Evolutionary conservation across 2,329 filamentous ascomycete species (phyloP), one percentile per base, ranked within the genome.

Genomic region (Aspergillus hortae): DNA sequence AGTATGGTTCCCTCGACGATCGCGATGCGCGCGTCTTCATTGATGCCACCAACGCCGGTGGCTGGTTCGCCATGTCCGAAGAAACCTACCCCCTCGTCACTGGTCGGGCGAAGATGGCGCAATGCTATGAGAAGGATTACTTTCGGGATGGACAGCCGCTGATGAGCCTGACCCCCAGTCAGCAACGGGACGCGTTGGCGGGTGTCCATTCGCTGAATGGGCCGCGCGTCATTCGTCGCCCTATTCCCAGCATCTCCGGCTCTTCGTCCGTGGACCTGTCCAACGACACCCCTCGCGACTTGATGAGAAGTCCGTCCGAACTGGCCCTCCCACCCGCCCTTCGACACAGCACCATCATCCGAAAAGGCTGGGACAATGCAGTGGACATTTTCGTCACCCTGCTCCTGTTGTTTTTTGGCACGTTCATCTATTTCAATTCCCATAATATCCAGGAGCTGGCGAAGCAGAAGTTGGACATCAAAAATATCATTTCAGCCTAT

Each of bases 31-130:
- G 83, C 51, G 85, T 96, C 0, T 95, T 94, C 65, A 80, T 97
- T 53, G 96, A 96, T 67, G 87, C 87, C 60, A 96, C 92, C 1
- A 83, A 88, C 51, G 77, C 79, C n/a, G 92, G 92, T 27, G 88
- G 89, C 55, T 97, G 92, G 91, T 99, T 92, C 69, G 94, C 92
- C 30, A 81, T 97, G 73, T 96, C 92, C 1, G 92, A 95, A 52
- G 80, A 79, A 38, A 85, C 85, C 7, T 97, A 96, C 62, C 94
- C 94, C 3, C 80, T 92, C 9, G 90, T 96, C 25, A 87, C 92
- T 19, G 83, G 90, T 48, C 86, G 80, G 38, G 84, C 84, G 4
- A 74, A 77, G 21, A 72, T 75, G 56, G 84, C 84, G 7, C 71
- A 77, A 48, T 84, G 79, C 63, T 84, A 84, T 57, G 75, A 77